Evolutionary conservation across 164 flowering plant genomes (phyloP), one percentile per base, ranked within the genome.

Genomic region (Macadamia integrifolia): DNA sequence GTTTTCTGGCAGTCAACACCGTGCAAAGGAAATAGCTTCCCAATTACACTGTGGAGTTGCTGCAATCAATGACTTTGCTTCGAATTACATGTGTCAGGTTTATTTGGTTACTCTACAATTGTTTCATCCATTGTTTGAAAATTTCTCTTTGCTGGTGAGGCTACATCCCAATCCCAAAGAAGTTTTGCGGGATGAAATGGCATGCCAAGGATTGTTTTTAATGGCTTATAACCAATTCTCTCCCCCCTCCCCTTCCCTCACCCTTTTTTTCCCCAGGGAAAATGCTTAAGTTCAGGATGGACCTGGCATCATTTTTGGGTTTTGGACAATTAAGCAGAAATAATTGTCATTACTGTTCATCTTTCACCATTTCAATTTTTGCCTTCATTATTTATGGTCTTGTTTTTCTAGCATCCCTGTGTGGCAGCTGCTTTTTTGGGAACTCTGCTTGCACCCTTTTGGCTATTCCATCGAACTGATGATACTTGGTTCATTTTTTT

Each of bases 11-110:
- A 90, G 82, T 72, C 83, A 91, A 78, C 74, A 69, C 5, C 91
- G 92, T 58, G 93, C 98, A 43, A 91, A 62, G 76, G 79, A 67
- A 55, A 89, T 94, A 53, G 92, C 93, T 67, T 91, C 97, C 35
- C 89, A 90, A 74, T 58, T 94, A 73, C 87, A 85, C 30, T 90
- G 92, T 79, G 98, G 97, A 61, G 81, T 86, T 82, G 95, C 89
- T 78, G 97, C 98, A 60, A 78, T 94, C 59, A 94, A 94, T 78
- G 98, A 94, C 73, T 94, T 94, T 69, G 98, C 97, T 44, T 81
- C 98, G 30, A 81, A 56, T 60, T 94, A 94, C 77, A 90, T 94
- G 98, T 94, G 97, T 65, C 98, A 93, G 98, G 98, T 90, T 62
- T 42, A 42, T 62, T 62, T 44, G 52, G 48, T 43, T 53, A 3